Evolutionary conservation across 2,329 filamentous ascomycete genomes (phyloP).

Genomic region (Colletotrichum sansevieriae): DNA sequence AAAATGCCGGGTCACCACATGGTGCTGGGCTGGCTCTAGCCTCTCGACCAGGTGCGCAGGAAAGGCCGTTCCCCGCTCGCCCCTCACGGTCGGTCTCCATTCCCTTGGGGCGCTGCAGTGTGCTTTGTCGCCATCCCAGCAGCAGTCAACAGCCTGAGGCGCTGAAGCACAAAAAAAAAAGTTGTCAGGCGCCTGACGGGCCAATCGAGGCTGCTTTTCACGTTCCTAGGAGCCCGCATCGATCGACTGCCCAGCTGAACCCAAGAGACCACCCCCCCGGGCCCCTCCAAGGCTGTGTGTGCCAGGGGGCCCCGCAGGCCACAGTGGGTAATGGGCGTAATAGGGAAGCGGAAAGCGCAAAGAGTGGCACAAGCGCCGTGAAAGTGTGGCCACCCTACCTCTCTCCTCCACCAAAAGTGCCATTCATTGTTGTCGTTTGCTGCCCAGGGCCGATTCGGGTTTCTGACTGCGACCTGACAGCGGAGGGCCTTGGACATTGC

Average conservation of each 20-base stretch:
- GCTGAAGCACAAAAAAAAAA: neutral
- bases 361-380: slow-evolving; percentile 20
- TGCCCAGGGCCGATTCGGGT: neutral
- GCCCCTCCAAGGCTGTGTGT: neutral
- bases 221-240: neutral
- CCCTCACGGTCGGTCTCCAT: slow-evolving; percentile 4
- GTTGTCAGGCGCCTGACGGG: neutral
- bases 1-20: slow-evolving; percentile 17
- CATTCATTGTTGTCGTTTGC: slow-evolving; percentile 20
- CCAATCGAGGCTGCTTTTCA: neutral
- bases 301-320: slow-evolving; percentile 5
- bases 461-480: slow-evolving; percentile 6
- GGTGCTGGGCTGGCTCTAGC: neutral
- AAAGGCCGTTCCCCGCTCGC: slow-evolving; percentile 5
- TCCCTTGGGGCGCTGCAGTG: too few relatives aligned
- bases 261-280: neutral
- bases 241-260: slow-evolving; percentile 19
- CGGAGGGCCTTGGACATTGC: slow-evolving; percentile 28
- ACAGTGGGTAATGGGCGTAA: slow-evolving; percentile 13
- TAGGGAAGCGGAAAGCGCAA: slow-evolving; percentile 8
- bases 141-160: slow-evolving; percentile 1
- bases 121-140: neutral
- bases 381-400: slow-evolving; percentile 2
- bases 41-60: slow-evolving; percentile 12
- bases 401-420: neutral